Evolutionary conservation across 768 basidiomycete species (phyloP).

Genomic region (Imleria badia): DNA sequence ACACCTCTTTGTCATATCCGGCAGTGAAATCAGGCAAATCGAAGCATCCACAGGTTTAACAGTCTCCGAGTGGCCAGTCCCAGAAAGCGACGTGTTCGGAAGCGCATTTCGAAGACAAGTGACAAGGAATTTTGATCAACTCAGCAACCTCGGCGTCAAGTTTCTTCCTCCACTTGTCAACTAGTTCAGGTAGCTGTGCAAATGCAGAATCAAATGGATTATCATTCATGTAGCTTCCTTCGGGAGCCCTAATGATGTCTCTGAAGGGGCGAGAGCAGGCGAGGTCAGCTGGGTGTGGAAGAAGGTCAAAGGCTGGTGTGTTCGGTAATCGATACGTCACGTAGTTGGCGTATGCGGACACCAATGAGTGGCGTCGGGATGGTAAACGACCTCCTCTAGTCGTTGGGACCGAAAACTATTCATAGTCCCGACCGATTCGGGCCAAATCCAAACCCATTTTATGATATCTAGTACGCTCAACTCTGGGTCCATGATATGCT

Average conservation of each 20-base stretch:
- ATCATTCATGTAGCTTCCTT: background rate
- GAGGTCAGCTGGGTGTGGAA: conserved; percentile 7
- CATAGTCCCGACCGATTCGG: background rate
- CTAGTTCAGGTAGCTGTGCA: background rate
- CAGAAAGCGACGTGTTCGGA: too few relatives aligned
- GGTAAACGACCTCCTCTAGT: background rate
- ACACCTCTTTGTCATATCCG: too few relatives aligned
- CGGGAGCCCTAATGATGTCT: background rate
- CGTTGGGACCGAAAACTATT: background rate
- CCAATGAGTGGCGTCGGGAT: background rate
- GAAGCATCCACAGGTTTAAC: too few relatives aligned
- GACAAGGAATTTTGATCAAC: background rate
- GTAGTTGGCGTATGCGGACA: background rate
- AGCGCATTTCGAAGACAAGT: background rate
- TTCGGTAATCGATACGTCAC: background rate
- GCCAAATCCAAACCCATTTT: background rate
- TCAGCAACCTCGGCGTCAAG: background rate
- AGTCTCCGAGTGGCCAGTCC: too few relatives aligned
- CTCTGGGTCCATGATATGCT: background rate
- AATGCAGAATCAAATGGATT: background rate
- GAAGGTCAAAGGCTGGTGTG: background rate
- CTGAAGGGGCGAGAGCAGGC: conserved; percentile 1
- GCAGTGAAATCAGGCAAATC: too few relatives aligned
- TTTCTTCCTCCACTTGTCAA: background rate
- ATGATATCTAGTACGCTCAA: background rate